phyloP scores from a whole-genome alignment of 1,284 basidiomycete species.

The Fomitopsis palustris region DNA sequence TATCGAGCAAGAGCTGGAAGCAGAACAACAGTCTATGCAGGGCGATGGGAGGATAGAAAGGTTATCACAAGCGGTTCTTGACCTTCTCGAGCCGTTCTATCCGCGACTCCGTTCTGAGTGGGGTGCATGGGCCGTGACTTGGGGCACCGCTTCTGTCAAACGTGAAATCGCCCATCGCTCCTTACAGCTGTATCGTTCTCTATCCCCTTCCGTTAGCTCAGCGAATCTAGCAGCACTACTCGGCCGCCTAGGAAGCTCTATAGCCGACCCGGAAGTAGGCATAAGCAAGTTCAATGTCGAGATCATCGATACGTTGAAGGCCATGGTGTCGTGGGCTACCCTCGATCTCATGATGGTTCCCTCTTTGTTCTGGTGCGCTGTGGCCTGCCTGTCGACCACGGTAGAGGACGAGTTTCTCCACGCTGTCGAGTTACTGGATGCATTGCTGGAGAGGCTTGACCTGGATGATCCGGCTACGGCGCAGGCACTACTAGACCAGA shows the following conservation, averaged over 20 bases:
- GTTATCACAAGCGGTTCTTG: constrained; percentile 66
- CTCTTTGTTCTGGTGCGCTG: constrained; percentile 86
- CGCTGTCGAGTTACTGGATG: constrained; percentile 65
- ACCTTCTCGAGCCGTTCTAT: constrained; percentile 66
- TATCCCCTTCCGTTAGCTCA: constrained; percentile 73
- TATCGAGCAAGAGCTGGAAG: constrained; percentile 58
- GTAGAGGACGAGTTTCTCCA: constrained; percentile 81
- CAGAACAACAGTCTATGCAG: constrained; percentile 66
- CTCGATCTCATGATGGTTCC: constrained; percentile 65
- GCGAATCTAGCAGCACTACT: constrained; percentile 79
- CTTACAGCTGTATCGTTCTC: constrained; percentile 84
- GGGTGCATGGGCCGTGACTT: constrained; percentile 78
- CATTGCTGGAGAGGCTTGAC: constrained; percentile 72
- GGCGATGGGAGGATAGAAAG: constrained; percentile 58
- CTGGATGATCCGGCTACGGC: constrained; percentile 64
- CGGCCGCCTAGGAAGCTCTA: constrained; percentile 81
- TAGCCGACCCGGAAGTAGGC: constrained; percentile 73
- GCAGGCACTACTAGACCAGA: constrained; percentile 62
- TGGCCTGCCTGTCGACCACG: constrained; percentile 80
- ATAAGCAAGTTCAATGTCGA: constrained; percentile 84
- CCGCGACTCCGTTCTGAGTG: constrained; percentile 71
- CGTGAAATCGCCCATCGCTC: constrained; percentile 87
- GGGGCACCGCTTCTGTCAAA: constrained; percentile 88
- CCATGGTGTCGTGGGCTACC: constrained; percentile 59
- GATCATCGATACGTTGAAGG: constrained; percentile 75